Evolutionary conservation across 1,139 yeast genomes (phyloP), one percentile per base, ranked within the genome.

Genomic region (Suhomyces taliae): DNA sequence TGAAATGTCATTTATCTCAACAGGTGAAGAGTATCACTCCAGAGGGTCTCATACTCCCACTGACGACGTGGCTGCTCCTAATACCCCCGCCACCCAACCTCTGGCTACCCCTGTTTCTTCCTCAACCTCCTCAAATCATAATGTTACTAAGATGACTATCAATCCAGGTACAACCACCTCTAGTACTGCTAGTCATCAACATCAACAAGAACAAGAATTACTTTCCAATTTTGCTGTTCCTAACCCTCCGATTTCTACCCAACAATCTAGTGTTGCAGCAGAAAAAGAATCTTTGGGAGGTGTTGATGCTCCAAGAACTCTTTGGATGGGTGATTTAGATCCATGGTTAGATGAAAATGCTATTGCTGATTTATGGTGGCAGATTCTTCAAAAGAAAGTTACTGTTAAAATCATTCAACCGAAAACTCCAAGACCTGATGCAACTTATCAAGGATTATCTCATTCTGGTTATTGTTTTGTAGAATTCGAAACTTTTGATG

Each of bases 291-390:
- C 39, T 34, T 14, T 45, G n/a, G 52, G 50, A 1, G 45, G 46
- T 10, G 47, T 44, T 5, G 53, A 52, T 12, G 72, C 78, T 11
- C 85, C 85, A 34, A 67, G 82, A 48, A 82, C 87, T 2, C 60
- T 82, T 43, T 83, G 89, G 89, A 86, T 86, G 93, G 93, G 93
- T 19, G 93, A 85, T 59, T 69, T 86, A 53, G 91, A 85, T 58
- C 88, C 87, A 14, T 79, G 83, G 77, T 77, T 87, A 67, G 87
- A 83, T 55, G 91, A 86, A 59, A 62, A 66, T 26, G 78, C 78
- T 1, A 79, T 86, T 39, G 74, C 72, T 39, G 76, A 76, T 50
- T 74, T 86, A 40, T 85, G 91, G 91, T 71, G 75, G 74, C 70
- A 66, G 44, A 61, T 74, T 12, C 55, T 78, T 56, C 55, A 68